Conservation (phyloP, 352 stramenopile genomes). For the Pythium plurisporium region DNA sequence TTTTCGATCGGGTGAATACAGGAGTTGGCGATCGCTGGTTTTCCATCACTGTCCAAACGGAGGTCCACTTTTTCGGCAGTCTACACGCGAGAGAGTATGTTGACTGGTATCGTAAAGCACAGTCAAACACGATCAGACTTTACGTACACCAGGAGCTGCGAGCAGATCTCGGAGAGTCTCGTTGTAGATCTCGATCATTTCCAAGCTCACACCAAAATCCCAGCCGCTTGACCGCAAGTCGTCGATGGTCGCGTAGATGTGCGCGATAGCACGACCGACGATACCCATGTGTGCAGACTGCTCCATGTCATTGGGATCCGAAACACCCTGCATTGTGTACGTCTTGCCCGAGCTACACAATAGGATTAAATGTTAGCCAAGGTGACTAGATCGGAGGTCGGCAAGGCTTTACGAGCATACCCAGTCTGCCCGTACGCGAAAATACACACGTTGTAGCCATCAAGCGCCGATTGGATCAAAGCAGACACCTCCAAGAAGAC, state of each 20-base stretch:
- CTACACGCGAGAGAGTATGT: constrained; percentile 12
- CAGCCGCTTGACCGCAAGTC: constrained; percentile 64
- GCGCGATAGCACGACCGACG: constrained; percentile 67
- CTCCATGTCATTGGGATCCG: constrained; percentile 40
- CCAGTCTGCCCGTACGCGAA: constrained; percentile 91
- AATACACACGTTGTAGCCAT: constrained; percentile 96
- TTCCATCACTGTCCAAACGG: constrained; percentile 63
- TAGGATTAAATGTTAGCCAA: background rate
- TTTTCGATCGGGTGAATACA: constrained; percentile 49
- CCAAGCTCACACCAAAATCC: constrained; percentile 63
- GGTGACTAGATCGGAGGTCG: background rate
- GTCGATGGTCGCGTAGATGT: constrained; percentile 70
- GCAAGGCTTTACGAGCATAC: constrained; percentile 21
- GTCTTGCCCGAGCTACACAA: constrained; percentile 72
- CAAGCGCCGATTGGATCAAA: constrained; percentile 92
- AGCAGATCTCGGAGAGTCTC: constrained; percentile 94
- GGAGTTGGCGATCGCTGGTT: constrained; percentile 58
- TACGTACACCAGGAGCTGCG: constrained; percentile 42
- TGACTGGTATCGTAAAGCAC: no score
- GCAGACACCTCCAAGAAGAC: constrained; percentile 96
- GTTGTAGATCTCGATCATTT: constrained; percentile 98
- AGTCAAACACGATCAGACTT: background rate
- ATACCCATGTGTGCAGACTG: constrained; percentile 68
- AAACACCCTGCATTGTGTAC: constrained; percentile 81
- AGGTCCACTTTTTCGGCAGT: constrained; percentile 67